Evolutionary conservation across 1,284 basidiomycete genomes (phyloP).

Genomic region (Athelia psychrophila): DNA sequence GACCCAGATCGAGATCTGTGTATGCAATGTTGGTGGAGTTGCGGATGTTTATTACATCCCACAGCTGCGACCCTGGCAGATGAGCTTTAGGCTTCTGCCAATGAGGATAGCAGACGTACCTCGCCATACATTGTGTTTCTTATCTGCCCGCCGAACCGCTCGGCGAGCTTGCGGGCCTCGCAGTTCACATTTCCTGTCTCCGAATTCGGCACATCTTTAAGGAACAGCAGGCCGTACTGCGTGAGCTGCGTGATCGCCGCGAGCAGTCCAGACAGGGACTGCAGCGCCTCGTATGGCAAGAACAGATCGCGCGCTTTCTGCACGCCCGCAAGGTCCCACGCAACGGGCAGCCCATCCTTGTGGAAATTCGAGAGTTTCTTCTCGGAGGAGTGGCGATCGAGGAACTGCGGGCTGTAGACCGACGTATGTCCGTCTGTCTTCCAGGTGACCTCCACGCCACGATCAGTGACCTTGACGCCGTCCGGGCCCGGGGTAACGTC

Average conservation of each 20-base stretch:
- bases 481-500: constrained; percentile 38
- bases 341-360: constrained; percentile 27
- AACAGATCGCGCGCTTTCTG: constrained; percentile 38
- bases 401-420: constrained; percentile 45
- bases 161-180: constrained; percentile 64
- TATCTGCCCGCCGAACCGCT: constrained; percentile 65
- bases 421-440: constrained; percentile 53
- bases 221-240: constrained; percentile 54
- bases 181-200: constrained; percentile 56
- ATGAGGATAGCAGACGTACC: no score
- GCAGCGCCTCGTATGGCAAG: constrained; percentile 46
- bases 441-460: constrained; percentile 56
- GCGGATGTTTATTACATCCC: constrained; percentile 83
- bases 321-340: constrained; percentile 38
- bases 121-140: constrained; percentile 90
- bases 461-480: constrained; percentile 33
- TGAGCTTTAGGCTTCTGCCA: no score
- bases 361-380: constrained; percentile 34
- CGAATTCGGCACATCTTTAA: constrained; percentile 56
- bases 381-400: constrained; percentile 43
- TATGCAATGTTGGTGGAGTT: constrained; percentile 93
- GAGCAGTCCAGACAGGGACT: constrained; percentile 40
- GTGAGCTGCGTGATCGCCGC: constrained; percentile 53
- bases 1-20: constrained; percentile 85
- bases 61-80: constrained; percentile 35